These are phyloP conservation scores for Quillaja saponaria DNA, from an alignment of 306 rosid species.

Conservation along the genomic window DNA sequence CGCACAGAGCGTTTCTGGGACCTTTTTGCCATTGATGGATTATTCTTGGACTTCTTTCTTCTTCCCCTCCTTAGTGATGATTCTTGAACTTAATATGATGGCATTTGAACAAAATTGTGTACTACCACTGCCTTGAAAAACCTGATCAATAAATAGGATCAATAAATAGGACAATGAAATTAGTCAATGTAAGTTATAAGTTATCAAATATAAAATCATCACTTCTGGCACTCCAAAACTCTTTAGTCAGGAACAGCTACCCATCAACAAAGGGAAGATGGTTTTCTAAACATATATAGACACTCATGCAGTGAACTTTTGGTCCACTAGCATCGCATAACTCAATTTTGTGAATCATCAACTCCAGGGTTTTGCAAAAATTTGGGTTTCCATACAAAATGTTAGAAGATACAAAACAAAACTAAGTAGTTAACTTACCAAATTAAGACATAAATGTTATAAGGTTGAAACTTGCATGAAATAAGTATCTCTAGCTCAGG, in stretches of 20 bases:
- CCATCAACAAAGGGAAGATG: slow-evolving; percentile 13
- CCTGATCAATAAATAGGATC: slow-evolving; percentile 39
- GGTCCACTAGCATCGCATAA: too few species aligned
- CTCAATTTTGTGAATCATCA: slow-evolving; percentile 25
- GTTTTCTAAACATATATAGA: slow-evolving; percentile 11
- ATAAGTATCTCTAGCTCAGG: slow-evolving; percentile 39
- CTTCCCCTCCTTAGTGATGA: slow-evolving; percentile 9
- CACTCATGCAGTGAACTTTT: slow-evolving; percentile 16
- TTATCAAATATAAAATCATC: neutral
- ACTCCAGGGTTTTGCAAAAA: neutral
- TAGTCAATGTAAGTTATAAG: slow-evolving; percentile 24
- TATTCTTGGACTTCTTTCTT: slow-evolving; percentile 22
- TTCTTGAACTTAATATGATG: slow-evolving; percentile 25
- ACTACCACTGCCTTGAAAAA: slow-evolving; percentile 30
- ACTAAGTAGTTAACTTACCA: slow-evolving; percentile 5
- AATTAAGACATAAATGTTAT: slow-evolving; percentile 19
- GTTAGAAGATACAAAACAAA: slow-evolving; percentile 24
- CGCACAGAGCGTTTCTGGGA: slow-evolving; percentile 69
- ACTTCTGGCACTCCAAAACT: slow-evolving; percentile 13
- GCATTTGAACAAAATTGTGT: slow-evolving; percentile 28
- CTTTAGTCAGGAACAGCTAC: slow-evolving; percentile 20
- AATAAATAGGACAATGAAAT: slow-evolving; percentile 34
- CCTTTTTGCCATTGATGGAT: slow-evolving; percentile 68
- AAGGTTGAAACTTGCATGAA: slow-evolving; percentile 35
- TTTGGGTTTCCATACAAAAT: slow-evolving; percentile 20